phyloP scores from a whole-genome alignment of 768 basidiomycete species.

The Nidularia sp. region DNA sequence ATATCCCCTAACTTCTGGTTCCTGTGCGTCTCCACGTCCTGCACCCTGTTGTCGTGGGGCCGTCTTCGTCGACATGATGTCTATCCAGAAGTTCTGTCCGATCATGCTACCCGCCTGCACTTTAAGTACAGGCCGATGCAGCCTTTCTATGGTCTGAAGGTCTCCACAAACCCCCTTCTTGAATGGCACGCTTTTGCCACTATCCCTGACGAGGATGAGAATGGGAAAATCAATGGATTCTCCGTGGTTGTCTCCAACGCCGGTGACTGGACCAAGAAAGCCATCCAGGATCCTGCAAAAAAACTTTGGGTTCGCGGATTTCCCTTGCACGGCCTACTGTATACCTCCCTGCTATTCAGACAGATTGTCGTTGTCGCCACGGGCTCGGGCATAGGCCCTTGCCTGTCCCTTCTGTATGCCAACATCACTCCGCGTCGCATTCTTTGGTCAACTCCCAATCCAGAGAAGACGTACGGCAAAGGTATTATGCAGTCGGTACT shows the following conservation, averaged over 20 bases:
- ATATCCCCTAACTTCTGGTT: slow-evolving; percentile 47
- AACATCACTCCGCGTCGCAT: slow-evolving; percentile 30
- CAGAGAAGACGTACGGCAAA: slow-evolving; percentile 34
- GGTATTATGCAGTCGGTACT: slow-evolving; percentile 33
- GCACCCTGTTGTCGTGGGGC: slow-evolving; percentile 48
- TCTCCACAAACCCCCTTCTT: slow-evolving; percentile 33
- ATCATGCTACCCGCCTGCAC: slow-evolving; percentile 50
- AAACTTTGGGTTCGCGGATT: slow-evolving; percentile 53
- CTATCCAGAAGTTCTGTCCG: slow-evolving; percentile 46
- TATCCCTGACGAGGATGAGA: slow-evolving; percentile 27
- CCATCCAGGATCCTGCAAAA: slow-evolving; percentile 43
- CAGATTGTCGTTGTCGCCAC: slow-evolving; percentile 51
- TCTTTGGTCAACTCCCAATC: slow-evolving; percentile 37
- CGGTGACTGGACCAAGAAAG: slow-evolving; percentile 52
- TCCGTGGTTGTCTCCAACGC: slow-evolving; percentile 51
- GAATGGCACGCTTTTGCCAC: slow-evolving; percentile 53
- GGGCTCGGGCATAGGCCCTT: slow-evolving; percentile 50
- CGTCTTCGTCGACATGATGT: slow-evolving; percentile 45
- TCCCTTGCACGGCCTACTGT: slow-evolving; percentile 45
- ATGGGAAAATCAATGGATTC: slow-evolving; percentile 34
- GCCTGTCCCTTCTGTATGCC: slow-evolving; percentile 29
- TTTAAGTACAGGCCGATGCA: slow-evolving; percentile 43
- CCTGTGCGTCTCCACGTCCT: slow-evolving; percentile 26
- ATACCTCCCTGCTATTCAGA: slow-evolving; percentile 45
- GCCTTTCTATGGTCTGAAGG: slow-evolving; percentile 25